Base-by-base conservation (phyloP, 495 filamentous ascomycete species). In the Hypoxylon fragiforme region DNA sequence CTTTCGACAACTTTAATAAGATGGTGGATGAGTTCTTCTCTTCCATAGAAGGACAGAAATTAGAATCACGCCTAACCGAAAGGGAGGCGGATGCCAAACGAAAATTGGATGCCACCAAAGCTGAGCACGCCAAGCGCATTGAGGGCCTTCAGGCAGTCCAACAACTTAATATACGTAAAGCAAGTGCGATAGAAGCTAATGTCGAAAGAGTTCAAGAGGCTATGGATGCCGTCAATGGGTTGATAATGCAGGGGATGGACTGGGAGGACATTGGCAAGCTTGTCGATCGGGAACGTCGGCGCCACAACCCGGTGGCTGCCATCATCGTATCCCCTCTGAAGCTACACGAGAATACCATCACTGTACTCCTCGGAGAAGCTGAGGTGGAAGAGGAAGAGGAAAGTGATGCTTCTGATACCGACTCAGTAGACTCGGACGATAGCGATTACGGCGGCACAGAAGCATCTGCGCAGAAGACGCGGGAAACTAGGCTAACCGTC, bases 11-110 rank as follows among this genome's bases (percentile, higher is more conserved):
- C 44, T 95, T 91, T 77, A 96, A 96, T 67, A 89, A 86, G 47
- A 94, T 91, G 0, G 91, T 95, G 0, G 94, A 98, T 61, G 89
- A 95, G 55, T 98, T 96, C 69, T 98, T 92, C 68, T 98, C 94
- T 1, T 96, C 92, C 0, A 81, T 97, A 14, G 94, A 98, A 69
- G 89, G 91, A 0, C 94, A 97, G 67, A 95, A 89, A 61, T 80
- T 97, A 7, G 88, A 92, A 69, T 92, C 90, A 0, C 75, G 84
- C 11, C 73, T 98, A 16, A 81, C 81, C 19, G 94, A 96, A 64
- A 82, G 85, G 9, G 91, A 97, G 66, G 81, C 86, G 21, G 77
- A 79, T 9, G 94, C 94, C 3, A 89, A 85, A 70, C 82, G 80
- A 54, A 96, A 92, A 65, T 74, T 98, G 11, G 89, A 95, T 15